Conservation (phyloP, 306 rosid species). For the Gastrolobium villosum region DNA sequence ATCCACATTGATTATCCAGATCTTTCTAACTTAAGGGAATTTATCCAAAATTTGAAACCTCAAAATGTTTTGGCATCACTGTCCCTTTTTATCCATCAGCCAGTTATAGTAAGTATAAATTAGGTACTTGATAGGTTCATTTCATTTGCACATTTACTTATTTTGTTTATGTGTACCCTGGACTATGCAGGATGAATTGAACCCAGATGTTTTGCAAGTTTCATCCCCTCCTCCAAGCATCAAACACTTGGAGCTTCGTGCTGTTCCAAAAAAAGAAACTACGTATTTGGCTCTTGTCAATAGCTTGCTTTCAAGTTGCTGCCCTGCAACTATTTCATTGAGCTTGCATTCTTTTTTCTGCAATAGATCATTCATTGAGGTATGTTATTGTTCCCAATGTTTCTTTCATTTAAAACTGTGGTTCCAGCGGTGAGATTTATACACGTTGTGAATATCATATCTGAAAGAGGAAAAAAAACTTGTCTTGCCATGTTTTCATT, state of each 20-base stretch:
- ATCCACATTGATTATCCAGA: not conserved
- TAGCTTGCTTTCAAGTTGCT: slow-evolving; percentile 35
- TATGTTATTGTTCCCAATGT: slow-evolving; percentile 8
- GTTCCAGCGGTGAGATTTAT: slow-evolving; percentile 5
- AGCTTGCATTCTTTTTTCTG: not conserved
- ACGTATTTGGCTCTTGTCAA: not conserved
- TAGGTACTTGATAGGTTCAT: slow-evolving; percentile 15
- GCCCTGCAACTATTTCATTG: slow-evolving; percentile 33
- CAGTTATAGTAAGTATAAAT: not conserved
- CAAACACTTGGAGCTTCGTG: not conserved
- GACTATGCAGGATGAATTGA: slow-evolving; percentile 25
- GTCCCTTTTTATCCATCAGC: not conserved
- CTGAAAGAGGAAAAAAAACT: not conserved
- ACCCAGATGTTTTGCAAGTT: not conserved
- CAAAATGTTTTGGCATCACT: slow-evolving; percentile 27
- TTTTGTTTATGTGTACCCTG: not conserved
- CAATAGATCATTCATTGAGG: slow-evolving; percentile 39
- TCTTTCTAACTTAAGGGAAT: slow-evolving; percentile 4
- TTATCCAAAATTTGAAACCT: slow-evolving; percentile 41
- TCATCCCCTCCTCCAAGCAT: slow-evolving; percentile 37
- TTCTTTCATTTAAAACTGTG: not conserved
- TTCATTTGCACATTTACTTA: not conserved
- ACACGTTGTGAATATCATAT: not conserved
- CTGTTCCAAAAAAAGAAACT: not conserved
- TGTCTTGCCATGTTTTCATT: not conserved